Conservation (phyloP, 2,329 filamentous ascomycete species). For the Lecanosticta acicola region DNA sequence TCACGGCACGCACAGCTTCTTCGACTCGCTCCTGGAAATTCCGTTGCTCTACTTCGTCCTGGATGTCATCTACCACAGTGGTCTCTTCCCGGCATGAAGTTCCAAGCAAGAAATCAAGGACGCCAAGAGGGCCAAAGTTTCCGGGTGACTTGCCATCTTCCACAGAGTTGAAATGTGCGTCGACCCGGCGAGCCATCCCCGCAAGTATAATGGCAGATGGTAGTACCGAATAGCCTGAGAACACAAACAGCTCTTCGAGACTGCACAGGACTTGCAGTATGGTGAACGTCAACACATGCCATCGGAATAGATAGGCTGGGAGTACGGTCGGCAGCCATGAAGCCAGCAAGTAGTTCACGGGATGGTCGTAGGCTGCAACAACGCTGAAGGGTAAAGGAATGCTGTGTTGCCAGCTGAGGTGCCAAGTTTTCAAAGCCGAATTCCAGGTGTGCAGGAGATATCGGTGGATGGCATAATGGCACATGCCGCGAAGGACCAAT, state of each 20-base stretch:
- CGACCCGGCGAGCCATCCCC: constrained; percentile 53
- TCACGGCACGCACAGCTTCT: constrained; percentile 28
- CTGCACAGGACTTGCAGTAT: constrained; percentile 58
- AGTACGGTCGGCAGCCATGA: constrained; percentile 62
- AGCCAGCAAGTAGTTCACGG: constrained; percentile 56
- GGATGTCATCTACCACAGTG: constrained; percentile 50
- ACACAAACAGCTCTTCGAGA: constrained; percentile 60
- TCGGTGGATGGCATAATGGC: constrained; percentile 71
- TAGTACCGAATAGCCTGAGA: constrained; percentile 61
- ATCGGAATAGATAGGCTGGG: constrained; percentile 58
- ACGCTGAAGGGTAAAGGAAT: constrained; percentile 56
- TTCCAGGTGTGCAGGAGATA: constrained; percentile 53
- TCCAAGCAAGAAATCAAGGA: constrained; percentile 58
- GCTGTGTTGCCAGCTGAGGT: constrained; percentile 55
- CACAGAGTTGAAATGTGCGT: constrained; percentile 49
- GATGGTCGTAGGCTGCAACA: constrained; percentile 62
- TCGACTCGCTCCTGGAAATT: constrained; percentile 42
- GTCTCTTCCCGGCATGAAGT: constrained; percentile 45
- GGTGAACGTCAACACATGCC: constrained; percentile 68
- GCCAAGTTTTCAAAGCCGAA: constrained; percentile 35
- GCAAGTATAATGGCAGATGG: constrained; percentile 54
- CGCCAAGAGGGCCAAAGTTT: constrained; percentile 44
- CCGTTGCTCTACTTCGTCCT: constrained; percentile 53
- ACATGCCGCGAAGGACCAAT: constrained; percentile 53
- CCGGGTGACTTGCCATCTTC: constrained; percentile 32